Evolutionary conservation across 371 early-diverging fungal species (phyloP), one percentile per base, ranked within the genome.

Genomic region (Phascolomyces articulosus): DNA sequence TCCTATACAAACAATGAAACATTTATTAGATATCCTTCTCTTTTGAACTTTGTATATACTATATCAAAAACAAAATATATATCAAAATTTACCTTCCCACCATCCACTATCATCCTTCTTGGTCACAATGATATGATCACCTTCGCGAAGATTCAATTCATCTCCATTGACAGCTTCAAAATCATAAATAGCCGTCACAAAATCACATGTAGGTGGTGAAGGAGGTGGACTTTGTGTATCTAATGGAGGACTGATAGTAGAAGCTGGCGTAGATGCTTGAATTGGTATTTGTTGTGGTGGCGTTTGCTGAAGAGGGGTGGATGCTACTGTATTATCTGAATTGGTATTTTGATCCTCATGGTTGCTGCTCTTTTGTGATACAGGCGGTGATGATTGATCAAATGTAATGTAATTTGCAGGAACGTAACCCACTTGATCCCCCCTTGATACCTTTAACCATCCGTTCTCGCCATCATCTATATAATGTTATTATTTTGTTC

Each of bases 141-240:
- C 93, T 66, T 88, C 84, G 4, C 68, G 76, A 15, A 95, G 79
- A 16, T 85, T 78, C 21, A 95, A 70, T 70, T 95, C 96, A 49
- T 91, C 90, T 38, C 74, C 75, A 49, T 88, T 86, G 48, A 88
- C 91, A 2, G 91, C 89, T 41, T 85, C 79, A 72, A 92, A 95
- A 66, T 92, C 90, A 67, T 94, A 94, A 16, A 93, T 38, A 0
- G 85, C 95, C 7, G 83, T 82, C 6, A 93, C 96, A 20, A 58
- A 54, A 51, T 51, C 51, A 51, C 26, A 24, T 13, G 48, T 60
- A 4, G 54, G 31, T 57, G 66, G 56, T 40, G 62, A 41, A 8
- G 62, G 40, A 4, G 53, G 62, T 18, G 53, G 49, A 23, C 58
- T 58, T 20, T 65, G 59, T 8, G 23, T 29, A 40, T 34, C 56